Evolutionary conservation across 2,329 filamentous ascomycete genomes (phyloP).

Genomic region (Ciborinia camelliae): DNA sequence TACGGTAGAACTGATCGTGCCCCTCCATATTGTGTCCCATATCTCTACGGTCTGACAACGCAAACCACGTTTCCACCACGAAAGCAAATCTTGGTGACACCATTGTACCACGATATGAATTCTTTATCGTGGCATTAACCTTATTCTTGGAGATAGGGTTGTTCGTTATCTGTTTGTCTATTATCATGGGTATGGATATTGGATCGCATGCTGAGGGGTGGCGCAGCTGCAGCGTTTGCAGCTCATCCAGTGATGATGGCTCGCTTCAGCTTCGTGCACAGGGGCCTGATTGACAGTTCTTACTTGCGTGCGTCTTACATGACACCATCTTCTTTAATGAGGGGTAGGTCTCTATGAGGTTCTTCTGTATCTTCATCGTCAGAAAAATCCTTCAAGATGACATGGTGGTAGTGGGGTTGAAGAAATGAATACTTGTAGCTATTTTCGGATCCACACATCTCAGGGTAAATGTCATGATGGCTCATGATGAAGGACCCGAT

Average conservation of each 20-base stretch:
- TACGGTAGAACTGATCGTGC: neutral
- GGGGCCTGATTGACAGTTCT: neutral
- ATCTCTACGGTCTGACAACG: neutral
- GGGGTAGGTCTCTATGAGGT: neutral
- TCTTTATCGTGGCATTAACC: neutral
- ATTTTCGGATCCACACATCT: neutral
- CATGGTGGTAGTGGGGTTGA: neutral
- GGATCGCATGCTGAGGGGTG: neutral
- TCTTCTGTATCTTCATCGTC: neutral
- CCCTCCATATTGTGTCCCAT: neutral
- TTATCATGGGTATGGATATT: neutral
- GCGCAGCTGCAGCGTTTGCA: slow-evolving; percentile 9
- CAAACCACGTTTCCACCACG: neutral
- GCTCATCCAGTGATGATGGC: neutral
- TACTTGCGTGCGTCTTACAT: neutral
- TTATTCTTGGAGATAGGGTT: neutral
- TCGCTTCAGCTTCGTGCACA: slow-evolving; percentile 2
- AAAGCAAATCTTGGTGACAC: neutral
- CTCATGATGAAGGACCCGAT: neutral
- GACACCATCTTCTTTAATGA: neutral
- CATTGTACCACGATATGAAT: neutral
- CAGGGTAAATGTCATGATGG: neutral
- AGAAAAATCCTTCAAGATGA: neutral
- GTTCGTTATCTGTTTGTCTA: neutral
- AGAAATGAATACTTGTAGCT: neutral